Conservation (phyloP, 805 yeast species). For the Metschnikowia dekortorum region DNA sequence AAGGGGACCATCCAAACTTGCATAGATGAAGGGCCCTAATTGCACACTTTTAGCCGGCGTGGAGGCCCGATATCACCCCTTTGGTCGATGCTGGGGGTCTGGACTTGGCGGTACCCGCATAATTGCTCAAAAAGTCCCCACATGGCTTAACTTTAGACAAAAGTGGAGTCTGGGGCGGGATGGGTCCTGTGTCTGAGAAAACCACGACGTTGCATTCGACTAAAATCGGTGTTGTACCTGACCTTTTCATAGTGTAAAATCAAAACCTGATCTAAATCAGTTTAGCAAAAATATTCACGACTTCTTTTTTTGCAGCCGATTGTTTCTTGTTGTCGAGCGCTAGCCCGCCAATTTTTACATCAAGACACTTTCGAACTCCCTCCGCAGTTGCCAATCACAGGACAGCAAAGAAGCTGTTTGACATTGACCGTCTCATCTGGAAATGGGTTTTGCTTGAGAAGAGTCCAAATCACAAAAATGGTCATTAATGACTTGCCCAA, state of each 20-base stretch:
- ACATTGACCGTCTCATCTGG: constrained; percentile 30
- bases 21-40: no score
- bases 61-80: no score
- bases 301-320: constrained; percentile 46
- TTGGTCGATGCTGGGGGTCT: no score
- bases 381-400: constrained; percentile 83
- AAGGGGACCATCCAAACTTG: no score
- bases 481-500: constrained; percentile 81
- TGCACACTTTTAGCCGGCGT: no score
- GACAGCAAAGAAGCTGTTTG: constrained; percentile 75
- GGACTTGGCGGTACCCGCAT: no score
- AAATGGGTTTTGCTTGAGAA: constrained; percentile 61
- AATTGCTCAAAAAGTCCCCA: no score
- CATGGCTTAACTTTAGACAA: no score
- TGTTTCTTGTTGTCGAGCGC: constrained; percentile 46
- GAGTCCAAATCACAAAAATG: constrained; percentile 78
- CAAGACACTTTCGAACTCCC: constrained; percentile 90
- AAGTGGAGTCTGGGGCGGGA: no score
- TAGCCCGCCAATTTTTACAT: constrained; percentile 59
- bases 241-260: constrained; percentile 87
- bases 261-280: constrained; percentile 75
- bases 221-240: background rate
- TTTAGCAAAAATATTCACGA: constrained; percentile 58
- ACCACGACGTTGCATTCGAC: no score
- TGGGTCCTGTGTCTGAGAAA: no score